These are phyloP conservation scores for Candida caryicola DNA, from an alignment of 805 yeast genomes.

Conservation along the genomic window DNA sequence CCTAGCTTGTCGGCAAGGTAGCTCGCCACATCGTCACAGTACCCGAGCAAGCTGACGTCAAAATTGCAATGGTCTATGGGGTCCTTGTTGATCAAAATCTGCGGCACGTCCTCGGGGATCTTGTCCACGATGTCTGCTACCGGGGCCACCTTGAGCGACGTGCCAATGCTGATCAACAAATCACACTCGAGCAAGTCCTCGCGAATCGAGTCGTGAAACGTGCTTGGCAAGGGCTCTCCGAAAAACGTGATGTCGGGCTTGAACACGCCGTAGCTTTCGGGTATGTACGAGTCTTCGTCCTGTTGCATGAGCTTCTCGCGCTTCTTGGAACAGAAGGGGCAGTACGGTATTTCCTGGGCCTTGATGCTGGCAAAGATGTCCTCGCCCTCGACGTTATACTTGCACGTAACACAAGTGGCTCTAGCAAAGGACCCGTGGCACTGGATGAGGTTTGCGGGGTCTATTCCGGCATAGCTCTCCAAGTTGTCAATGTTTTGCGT, in stretches of 20 bases:
- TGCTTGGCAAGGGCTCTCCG: conserved; percentile 76
- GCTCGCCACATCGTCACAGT: conserved; percentile 79
- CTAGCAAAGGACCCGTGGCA: conserved; percentile 87
- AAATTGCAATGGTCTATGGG: conserved; percentile 74
- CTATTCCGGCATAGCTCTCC: conserved; percentile 48
- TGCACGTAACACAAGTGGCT: conserved; percentile 81
- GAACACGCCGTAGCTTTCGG: conserved; percentile 70
- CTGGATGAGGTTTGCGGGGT: conserved; percentile 62
- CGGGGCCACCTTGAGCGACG: conserved; percentile 89
- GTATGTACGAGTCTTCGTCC: conserved; percentile 25
- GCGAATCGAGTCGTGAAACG: conserved; percentile 57
- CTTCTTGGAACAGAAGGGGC: conserved; percentile 56
- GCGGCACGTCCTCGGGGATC: conserved; percentile 73
- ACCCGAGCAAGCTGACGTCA: conserved; percentile 73
- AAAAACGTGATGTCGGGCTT: conserved; percentile 93
- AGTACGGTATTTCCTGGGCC: conserved; percentile 59
- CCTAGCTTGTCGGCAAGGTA: conserved; percentile 40
- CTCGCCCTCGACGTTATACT: conserved; percentile 62
- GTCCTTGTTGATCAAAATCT: conserved; percentile 74
- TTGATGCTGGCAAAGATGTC: conserved; percentile 60
- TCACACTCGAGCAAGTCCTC: conserved; percentile 71
- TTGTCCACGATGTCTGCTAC: conserved; percentile 83
- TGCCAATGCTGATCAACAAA: conserved; percentile 79
- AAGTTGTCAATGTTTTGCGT: conserved; percentile 46
- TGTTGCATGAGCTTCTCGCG: conserved; percentile 15